These are phyloP conservation scores for Zhuliangozyma blackwelliae DNA, from an alignment of 1,139 yeast genomes.

Conservation along the genomic window DNA sequence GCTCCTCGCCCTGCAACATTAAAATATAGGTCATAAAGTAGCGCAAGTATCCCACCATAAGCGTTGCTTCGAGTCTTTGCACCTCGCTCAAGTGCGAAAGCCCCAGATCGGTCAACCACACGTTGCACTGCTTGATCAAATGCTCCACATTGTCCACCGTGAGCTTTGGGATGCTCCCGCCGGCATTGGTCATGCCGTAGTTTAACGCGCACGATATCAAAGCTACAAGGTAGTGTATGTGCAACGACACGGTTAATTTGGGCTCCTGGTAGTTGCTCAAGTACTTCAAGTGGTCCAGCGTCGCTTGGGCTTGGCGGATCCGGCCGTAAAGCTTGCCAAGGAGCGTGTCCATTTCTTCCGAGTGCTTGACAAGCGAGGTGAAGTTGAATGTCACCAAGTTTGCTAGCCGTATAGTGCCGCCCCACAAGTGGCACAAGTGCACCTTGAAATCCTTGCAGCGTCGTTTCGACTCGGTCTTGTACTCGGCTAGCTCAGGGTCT, in stretches of 20 bases:
- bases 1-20: constrained; percentile 35
- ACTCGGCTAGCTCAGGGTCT: constrained; percentile 28
- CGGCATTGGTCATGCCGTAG: constrained; percentile 20
- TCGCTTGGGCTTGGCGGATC: constrained; percentile 24
- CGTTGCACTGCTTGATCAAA: constrained; percentile 19
- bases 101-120: constrained; percentile 22
- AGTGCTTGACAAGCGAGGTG: constrained; percentile 20
- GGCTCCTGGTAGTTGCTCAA: constrained; percentile 15
- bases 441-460: constrained; percentile 24
- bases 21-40: constrained; percentile 28
- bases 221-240: constrained; percentile 27
- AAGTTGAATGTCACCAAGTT: constrained; percentile 29
- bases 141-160: constrained; percentile 20
- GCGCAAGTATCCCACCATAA: constrained; percentile 27
- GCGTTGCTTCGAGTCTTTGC: constrained; percentile 22
- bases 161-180: constrained; percentile 16
- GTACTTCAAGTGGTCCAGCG: constrained; percentile 25
- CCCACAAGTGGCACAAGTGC: constrained; percentile 36
- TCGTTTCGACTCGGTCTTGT: constrained; percentile 15
- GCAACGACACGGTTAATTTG: constrained; percentile 18
- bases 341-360: constrained; percentile 18
- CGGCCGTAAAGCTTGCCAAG: constrained; percentile 17
- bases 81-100: constrained; percentile 13
- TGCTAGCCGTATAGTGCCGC: constrained; percentile 28
- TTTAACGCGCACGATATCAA: constrained; percentile 21